Percentiles rank a stretch among this genome's conserved stretches.
Evolutionary conservation across 257 asterid genomes (phyloP).

Genomic region (Solanum clarkiae): DNA sequence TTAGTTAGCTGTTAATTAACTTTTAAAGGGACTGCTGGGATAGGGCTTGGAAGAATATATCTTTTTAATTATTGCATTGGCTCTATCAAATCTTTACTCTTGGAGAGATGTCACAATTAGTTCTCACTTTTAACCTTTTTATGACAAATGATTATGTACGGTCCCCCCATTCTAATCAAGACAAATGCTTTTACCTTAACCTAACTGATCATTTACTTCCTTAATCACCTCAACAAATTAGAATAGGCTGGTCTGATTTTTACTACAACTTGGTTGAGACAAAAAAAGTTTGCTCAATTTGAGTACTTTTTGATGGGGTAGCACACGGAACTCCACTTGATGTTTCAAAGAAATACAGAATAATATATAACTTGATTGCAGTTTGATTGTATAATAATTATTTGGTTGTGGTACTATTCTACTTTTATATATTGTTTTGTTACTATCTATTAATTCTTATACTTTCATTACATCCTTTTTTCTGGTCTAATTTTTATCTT

Average conservation of each 20-base stretch:
- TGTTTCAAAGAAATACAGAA: background rate
- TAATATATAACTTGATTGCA: background rate
- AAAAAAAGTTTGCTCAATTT: background rate
- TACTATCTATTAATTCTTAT: background rate
- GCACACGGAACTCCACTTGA: background rate
- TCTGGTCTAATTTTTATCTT: background rate
- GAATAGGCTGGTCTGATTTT: background rate
- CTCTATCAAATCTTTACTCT: background rate
- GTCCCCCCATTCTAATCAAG: background rate
- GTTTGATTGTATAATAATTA: background rate
- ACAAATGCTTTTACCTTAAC: background rate
- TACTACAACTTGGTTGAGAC: background rate
- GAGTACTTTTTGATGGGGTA: background rate
- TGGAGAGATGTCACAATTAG: background rate
- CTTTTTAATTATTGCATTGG: background rate
- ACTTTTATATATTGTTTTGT: no score
- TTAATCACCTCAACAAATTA: background rate
- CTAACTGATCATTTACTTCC: background rate
- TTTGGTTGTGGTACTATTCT: background rate
- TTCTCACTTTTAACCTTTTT: background rate
- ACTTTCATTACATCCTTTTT: background rate
- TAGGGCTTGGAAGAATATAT: background rate
- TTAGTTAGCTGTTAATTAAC: background rate
- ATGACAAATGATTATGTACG: background rate
- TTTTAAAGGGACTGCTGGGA: background rate